These are phyloP conservation scores for Helicosporidium sp. DNA, from an alignment of 139 green algal genomes.

Conservation along the genomic window DNA sequence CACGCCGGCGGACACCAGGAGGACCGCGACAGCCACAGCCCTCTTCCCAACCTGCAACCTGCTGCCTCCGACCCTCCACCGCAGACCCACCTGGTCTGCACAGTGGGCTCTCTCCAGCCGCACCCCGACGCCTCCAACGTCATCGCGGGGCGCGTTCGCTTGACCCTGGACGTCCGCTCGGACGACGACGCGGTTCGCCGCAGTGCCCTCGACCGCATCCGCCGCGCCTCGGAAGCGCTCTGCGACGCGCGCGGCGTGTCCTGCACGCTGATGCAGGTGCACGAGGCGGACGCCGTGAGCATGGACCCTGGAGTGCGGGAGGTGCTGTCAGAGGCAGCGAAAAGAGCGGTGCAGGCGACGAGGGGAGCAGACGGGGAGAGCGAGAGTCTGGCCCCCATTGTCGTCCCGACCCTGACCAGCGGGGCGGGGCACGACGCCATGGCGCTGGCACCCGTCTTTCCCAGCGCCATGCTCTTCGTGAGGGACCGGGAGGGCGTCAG, in stretches of 20 bases:
- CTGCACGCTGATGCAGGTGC: not conserved
- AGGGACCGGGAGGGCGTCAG: slow-evolving; percentile 47
- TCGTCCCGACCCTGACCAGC: slow-evolving; percentile 40
- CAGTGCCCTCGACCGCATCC: not conserved
- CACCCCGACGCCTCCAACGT: slow-evolving; percentile 72
- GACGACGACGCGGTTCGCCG: not conserved
- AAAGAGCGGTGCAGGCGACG: not conserved
- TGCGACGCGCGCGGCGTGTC: not conserved
- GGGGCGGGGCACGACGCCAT: slow-evolving; percentile 80
- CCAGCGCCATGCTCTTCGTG: slow-evolving; percentile 80
- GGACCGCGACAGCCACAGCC: slow-evolving; percentile 3
- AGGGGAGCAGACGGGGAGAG: not conserved
- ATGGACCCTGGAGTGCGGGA: slow-evolving; percentile 21
- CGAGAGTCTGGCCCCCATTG: too few species aligned
- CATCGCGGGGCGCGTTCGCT: slow-evolving; percentile 45
- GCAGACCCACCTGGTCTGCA: slow-evolving; percentile 59
- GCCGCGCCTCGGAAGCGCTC: not conserved
- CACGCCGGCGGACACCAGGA: slow-evolving; percentile 12
- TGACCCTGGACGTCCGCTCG: slow-evolving; percentile 46
- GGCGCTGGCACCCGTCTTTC: slow-evolving; percentile 48
- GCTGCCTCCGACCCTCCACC: not conserved
- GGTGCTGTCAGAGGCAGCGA: not conserved
- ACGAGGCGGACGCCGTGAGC: slow-evolving; percentile 28
- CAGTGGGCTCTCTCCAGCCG: slow-evolving; percentile 53
- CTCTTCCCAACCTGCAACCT: not conserved